Conservation (phyloP, 1,284 basidiomycete species). For the Ustilago sp. region DNA sequence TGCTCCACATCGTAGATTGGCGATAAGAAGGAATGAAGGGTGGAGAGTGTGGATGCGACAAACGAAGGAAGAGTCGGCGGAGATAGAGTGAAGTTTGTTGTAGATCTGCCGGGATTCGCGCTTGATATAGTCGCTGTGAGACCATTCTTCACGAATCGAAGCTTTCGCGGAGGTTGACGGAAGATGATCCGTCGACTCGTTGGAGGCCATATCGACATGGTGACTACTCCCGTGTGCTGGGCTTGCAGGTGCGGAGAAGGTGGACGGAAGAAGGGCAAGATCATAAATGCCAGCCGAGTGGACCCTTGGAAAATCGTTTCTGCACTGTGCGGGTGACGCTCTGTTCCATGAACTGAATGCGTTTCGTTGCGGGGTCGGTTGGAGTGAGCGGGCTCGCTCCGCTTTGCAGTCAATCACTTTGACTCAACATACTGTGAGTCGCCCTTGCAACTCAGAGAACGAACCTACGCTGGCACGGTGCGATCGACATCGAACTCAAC, state of each 20-base stretch:
- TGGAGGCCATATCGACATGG: slow-evolving; percentile 31
- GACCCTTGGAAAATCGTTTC: slow-evolving; percentile 19
- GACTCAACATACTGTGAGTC: too few relatives aligned
- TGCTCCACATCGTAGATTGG: slow-evolving; percentile 91
- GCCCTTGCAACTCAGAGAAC: too few relatives aligned
- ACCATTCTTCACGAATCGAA: slow-evolving; percentile 22
- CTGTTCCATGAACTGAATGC: background rate
- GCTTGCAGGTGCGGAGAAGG: background rate
- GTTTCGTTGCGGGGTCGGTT: background rate
- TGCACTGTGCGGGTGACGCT: slow-evolving; percentile 9
- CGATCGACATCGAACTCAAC: too few relatives aligned
- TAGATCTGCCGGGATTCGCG: slow-evolving; percentile 50
- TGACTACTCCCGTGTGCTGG: background rate
- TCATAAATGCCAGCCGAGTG: background rate
- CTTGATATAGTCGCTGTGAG: slow-evolving; percentile 39
- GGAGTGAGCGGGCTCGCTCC: background rate
- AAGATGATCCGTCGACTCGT: background rate
- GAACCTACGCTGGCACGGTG: too few relatives aligned
- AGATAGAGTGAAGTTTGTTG: slow-evolving; percentile 46
- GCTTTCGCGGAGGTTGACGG: background rate
- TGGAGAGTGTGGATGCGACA: slow-evolving; percentile 16
- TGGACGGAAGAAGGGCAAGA: background rate
- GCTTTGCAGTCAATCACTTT: too few relatives aligned
- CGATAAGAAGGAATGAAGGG: slow-evolving; percentile 70
- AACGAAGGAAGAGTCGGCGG: slow-evolving; percentile 30